Evolutionary conservation across 768 basidiomycete genomes (phyloP), one percentile per base, ranked within the genome.

Genomic region (Macrolepiota dolichaula): DNA sequence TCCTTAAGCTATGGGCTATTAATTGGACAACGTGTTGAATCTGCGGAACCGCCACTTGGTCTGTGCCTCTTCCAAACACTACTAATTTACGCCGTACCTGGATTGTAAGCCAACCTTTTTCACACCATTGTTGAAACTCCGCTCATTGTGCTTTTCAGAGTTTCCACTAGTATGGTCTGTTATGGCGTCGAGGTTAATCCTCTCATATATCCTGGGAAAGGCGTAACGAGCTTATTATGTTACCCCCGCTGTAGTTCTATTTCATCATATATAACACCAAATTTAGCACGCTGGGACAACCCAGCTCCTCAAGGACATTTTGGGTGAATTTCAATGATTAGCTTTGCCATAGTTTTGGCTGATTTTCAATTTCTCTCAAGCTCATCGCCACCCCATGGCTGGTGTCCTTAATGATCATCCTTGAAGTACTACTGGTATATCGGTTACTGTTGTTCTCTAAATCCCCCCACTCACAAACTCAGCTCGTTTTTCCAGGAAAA

Each of bases 351-450:
- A n/a, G 4, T 25, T 12, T 49, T 49, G 13, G 25, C 13, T 32
- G 7, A 32, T 32, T 3, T 32, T 32, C 29, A 3, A 3, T 3
- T 32, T 27, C 11, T 22, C 24, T 49, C 12, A 19, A 61, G 60
- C 53, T 55, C 13, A 24, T 55, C 4, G 27, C 38, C 6, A 32
- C 38, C 7, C 60, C 60, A 29, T 61, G 60, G 60, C 27, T 55
- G 17, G 32, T 61, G 19, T 55, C 55, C 27, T 19, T 61, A 10
- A 36, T 22, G 17, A 40, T 61, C 11, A 55, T 61, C 49, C 29
- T 55, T 15, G 60, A 61, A 55, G 46, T 55, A 29, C 36, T 55
- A 10, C 11, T 61, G 47, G 60, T 61, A 49, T 24, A 32, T 19
- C 24, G 6, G 4, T 22, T 19, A 12, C 19, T 19, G 12, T 25